phyloP scores from a whole-genome alignment of 2,329 filamentous ascomycete genomes.

The Cryoendolithus antarcticus region DNA sequence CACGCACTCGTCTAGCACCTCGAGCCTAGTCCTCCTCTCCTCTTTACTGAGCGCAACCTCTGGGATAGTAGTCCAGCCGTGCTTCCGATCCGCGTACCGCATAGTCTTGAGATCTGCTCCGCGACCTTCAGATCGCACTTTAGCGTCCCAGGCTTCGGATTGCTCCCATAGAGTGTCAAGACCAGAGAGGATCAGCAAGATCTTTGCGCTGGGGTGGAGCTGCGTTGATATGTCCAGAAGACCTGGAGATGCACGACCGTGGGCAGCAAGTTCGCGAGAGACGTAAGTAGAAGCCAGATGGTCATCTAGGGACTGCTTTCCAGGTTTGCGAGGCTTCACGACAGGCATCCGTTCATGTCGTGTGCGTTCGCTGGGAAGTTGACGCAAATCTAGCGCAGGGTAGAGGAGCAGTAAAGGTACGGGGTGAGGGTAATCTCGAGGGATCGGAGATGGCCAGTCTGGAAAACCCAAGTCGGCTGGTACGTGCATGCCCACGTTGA shows the following conservation, averaged over 20 bases:
- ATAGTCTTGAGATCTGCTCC: slow-evolving; percentile 19
- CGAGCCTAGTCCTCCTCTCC: slow-evolving; percentile 24
- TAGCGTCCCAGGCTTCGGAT: slow-evolving; percentile 31
- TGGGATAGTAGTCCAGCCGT: slow-evolving; percentile 34
- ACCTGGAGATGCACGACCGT: slow-evolving; percentile 31
- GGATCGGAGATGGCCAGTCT: slow-evolving; percentile 27
- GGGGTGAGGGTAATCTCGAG: slow-evolving; percentile 21
- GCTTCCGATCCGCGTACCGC: slow-evolving; percentile 14
- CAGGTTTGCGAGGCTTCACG: slow-evolving; percentile 17
- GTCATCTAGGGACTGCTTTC: slow-evolving; percentile 22
- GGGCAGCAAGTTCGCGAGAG: slow-evolving; percentile 23
- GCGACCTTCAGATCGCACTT: slow-evolving; percentile 22
- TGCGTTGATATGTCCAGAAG: slow-evolving; percentile 15
- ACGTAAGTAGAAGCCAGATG: slow-evolving; percentile 30
- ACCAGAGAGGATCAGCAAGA: slow-evolving; percentile 30
- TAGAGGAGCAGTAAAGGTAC: slow-evolving; percentile 32
- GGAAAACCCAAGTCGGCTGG: slow-evolving; percentile 16
- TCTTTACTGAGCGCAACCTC: slow-evolving; percentile 25
- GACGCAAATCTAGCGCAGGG: slow-evolving; percentile 29
- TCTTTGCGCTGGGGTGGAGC: slow-evolving; percentile 26
- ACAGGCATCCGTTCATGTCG: slow-evolving; percentile 23
- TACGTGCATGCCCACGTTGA: slow-evolving; percentile 29
- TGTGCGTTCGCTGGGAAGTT: slow-evolving; percentile 29
- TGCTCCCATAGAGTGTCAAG: slow-evolving; percentile 30
- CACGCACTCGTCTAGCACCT: slow-evolving; percentile 27